phyloP scores from a whole-genome alignment of 495 filamentous ascomycete species.

The Achaetomiella virescens region DNA sequence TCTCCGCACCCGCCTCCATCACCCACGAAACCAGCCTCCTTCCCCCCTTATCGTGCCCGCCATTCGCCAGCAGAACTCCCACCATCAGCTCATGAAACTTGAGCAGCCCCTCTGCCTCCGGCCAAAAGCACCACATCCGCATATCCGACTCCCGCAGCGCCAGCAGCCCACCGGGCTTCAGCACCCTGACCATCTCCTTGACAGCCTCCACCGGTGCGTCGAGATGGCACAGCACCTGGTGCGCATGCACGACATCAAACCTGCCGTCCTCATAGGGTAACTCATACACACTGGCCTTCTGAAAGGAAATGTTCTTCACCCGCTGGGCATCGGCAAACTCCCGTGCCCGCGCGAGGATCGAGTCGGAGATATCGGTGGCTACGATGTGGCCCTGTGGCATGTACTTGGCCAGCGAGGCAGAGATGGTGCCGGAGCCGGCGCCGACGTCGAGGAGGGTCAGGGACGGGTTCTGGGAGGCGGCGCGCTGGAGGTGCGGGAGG shows the following conservation, averaged over 20 bases:
- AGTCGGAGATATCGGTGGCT: constrained; percentile 35
- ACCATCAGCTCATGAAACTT: constrained; percentile 32
- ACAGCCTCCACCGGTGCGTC: constrained; percentile 31
- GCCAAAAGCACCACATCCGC: constrained; percentile 33
- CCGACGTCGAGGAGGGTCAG: constrained; percentile 36
- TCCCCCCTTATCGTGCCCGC: constrained; percentile 31
- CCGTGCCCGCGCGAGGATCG: constrained; percentile 32
- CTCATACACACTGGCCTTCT: constrained; percentile 30
- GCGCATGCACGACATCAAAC: constrained; percentile 39
- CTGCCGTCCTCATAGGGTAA: constrained; percentile 36
- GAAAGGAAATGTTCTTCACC: constrained; percentile 35
- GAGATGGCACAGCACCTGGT: constrained; percentile 39
- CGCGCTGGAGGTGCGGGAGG: constrained; percentile 24
- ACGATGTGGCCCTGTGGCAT: constrained; percentile 31
- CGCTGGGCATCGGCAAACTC: constrained; percentile 17
- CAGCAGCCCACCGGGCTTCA: constrained; percentile 38
- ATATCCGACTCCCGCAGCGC: constrained; percentile 38
- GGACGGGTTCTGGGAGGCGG: constrained; percentile 22
- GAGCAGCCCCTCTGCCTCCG: constrained; percentile 27
- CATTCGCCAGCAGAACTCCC: constrained; percentile 21
- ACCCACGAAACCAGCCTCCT: constrained; percentile 39
- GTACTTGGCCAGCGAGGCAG: constrained; percentile 32
- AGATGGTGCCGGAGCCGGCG: constrained; percentile 36
- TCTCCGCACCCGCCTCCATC: constrained; percentile 33
- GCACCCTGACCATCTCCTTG: constrained; percentile 40